Base-by-base conservation (phyloP, 306 rosid genomes). In the Hippophae gyantsensis region DNA sequence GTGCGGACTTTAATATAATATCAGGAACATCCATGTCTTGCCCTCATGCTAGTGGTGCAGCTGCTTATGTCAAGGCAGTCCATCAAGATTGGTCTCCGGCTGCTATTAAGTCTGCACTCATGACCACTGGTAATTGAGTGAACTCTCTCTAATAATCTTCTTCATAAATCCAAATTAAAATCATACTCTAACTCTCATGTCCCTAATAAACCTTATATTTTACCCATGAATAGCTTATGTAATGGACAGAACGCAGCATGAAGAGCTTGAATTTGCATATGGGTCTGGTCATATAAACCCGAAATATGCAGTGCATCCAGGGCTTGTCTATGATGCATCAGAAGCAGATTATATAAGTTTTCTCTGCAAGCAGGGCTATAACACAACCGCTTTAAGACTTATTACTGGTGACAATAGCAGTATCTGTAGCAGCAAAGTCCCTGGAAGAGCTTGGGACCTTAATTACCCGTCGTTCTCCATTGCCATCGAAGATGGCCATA, bases 21-120 rank as follows among this genome's bases (percentile, higher is more conserved):
- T 71, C 71, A 1, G 70, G 73, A n/a, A 71, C 74, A 1, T 67
- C 76, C 8, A 76, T 71, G 76, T 57, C 81, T 23, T 66, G 76
- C 67, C 76, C 74, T 27, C 74, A 67, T 48, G 66, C 50, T 6
- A 66, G 67, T 40, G 67, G 63, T 13, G 61, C 64, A 46, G 81
- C 76, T 9, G 76, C 81, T 7, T 58, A 62, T 71, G 63, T 76
- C 13, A 76, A 75, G 69, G 69, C 73, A 11, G 61, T 61, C 38
- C 70, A 66, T 47, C 76, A 69, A 10, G 10, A 62, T 13, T 75
- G 79, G 80, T 75, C 67, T 7, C 76, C 73, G 8, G 76, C 76
- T 14, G 63, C 76, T 8, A 57, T 70, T 58, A 70, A 66, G 64
- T 70, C 76, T 11, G 69, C 70, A 11, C 70, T 76, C 38, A 63